Evolutionary conservation across 2,329 filamentous ascomycete genomes (phyloP).

Genomic region (Aureobasidium sp.): DNA sequence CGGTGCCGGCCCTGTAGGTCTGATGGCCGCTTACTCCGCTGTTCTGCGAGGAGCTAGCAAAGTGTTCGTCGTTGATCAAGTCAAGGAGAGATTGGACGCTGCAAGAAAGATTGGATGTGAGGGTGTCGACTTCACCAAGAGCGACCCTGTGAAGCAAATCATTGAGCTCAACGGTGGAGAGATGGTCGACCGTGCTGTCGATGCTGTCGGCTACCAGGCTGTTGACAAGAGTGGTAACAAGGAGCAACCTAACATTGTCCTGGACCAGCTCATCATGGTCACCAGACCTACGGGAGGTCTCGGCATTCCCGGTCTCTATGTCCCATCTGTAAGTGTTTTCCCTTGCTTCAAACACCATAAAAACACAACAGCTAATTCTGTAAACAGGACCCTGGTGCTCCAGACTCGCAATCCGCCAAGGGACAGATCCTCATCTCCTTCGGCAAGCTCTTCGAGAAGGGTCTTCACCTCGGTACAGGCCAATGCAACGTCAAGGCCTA

Average conservation of each 20-base stretch:
- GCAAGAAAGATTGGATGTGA: conserved; percentile 55
- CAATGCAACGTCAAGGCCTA: conserved; percentile 63
- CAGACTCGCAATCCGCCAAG: conserved; percentile 51
- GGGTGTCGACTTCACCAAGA: conserved; percentile 52
- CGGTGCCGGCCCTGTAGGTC: conserved; percentile 53
- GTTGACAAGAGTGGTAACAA: conserved; percentile 46
- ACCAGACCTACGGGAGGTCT: conserved; percentile 54
- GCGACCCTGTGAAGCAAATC: conserved; percentile 53
- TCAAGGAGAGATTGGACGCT: conserved; percentile 49
- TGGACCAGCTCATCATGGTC: conserved; percentile 56
- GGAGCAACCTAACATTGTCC: conserved; percentile 54
- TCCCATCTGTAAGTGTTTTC: conserved; percentile 17
- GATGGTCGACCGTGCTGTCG: conserved; percentile 56
- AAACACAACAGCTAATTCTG: background rate
- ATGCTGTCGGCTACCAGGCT: conserved; percentile 60
- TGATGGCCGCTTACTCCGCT: conserved; percentile 59
- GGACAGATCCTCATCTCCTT: conserved; percentile 58
- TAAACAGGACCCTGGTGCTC: conserved; percentile 49
- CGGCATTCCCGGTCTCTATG: conserved; percentile 50
- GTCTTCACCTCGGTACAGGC: conserved; percentile 52
- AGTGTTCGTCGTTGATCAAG: conserved; percentile 56
- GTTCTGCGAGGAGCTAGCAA: conserved; percentile 51
- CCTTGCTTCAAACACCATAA: too few relatives aligned
- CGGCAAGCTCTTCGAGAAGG: conserved; percentile 60
- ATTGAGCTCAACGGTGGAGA: conserved; percentile 46